Base-by-base conservation (phyloP, 768 basidiomycete species). In the Lyophyllum semitale region DNA sequence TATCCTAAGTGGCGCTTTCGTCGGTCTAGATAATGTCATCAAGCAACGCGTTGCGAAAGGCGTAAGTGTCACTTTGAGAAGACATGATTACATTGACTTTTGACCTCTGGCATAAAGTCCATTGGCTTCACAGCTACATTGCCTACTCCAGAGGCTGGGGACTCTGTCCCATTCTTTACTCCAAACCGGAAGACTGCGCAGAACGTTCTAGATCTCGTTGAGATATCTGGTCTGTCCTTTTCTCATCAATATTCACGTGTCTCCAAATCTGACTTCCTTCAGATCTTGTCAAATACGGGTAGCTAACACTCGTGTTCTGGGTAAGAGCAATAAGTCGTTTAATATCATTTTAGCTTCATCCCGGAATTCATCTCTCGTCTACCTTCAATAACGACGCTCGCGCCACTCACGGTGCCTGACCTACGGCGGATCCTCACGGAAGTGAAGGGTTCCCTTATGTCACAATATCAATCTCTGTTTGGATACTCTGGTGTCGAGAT, bases 341-440 rank as follows among this genome's bases (percentile, higher is more conserved):
- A 30, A 53, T 23, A 33, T 46, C 5, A 18, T 26, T 27, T 43
- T 54, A 90, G 91, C 3, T 91, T 97, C 59, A 98, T 98, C 54
- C 95, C 95, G 22, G 95, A 98, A 72, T 98, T 98, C 63, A 82
- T 96, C 48, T 93, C 91, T 17, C 89, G 96, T 26, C 72, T 97
- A n/a, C 95, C 95, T 4, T 88, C 93, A n/a, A 80, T 95, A 32
- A 91, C 95, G 4, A 85, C 93, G 1, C 80, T 98, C 6, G 71
- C 88, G 6, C 88, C 91, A 6, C 78, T 98, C 2, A 88, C 90
- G 5, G 81, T 89, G 9, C 67, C 83, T 11, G 96, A 98, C 69
- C 79, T 98, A 17, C 84, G 93, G 25, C 83, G 88, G n/a, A 92
- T 98, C 54, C 79, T 98, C 40, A 92, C 91, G 1, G 94, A 97